Conservation (phyloP, 73 alveolate genomes). For the Stentor roeselii region DNA sequence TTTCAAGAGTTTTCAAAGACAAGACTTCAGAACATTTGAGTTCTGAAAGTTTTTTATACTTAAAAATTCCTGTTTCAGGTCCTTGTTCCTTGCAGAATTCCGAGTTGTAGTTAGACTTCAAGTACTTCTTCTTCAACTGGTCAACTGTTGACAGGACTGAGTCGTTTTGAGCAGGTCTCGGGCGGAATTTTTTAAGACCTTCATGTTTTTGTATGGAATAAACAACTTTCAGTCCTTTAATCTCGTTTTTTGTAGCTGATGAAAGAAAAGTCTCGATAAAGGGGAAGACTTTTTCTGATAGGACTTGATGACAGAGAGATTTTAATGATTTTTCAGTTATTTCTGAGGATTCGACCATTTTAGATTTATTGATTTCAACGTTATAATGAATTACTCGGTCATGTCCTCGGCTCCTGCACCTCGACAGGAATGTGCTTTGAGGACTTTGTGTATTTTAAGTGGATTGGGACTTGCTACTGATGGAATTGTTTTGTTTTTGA, state of each 20-base stretch:
- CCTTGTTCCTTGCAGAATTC: not conserved
- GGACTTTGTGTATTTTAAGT: not conserved
- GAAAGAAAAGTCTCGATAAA: too few relatives aligned
- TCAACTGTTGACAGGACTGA: not conserved
- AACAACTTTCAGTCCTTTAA: constrained; percentile 20
- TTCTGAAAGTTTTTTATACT: not conserved
- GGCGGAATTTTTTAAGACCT: constrained; percentile 16
- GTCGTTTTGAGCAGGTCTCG: not conserved
- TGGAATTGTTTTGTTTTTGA: not conserved
- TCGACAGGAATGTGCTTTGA: not conserved
- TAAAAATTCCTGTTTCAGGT: not conserved
- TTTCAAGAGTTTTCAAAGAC: not conserved
- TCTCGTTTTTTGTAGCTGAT: constrained; percentile 20
- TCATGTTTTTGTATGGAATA: not conserved
- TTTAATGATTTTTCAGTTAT: too few relatives aligned
- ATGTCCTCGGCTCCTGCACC: constrained; percentile 1
- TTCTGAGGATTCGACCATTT: too few relatives aligned
- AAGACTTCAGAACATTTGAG: not conserved
- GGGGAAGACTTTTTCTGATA: too few relatives aligned
- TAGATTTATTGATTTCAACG: too few relatives aligned
- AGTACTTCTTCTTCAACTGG: not conserved
- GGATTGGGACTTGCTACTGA: not conserved
- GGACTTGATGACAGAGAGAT: too few relatives aligned
- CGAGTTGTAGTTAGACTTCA: not conserved
- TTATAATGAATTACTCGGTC: not conserved